A percentile compares a stretch with the other conserved stretches of the same genome.
phyloP scores from a whole-genome alignment of 768 basidiomycete species.

The Russula sp. region DNA sequence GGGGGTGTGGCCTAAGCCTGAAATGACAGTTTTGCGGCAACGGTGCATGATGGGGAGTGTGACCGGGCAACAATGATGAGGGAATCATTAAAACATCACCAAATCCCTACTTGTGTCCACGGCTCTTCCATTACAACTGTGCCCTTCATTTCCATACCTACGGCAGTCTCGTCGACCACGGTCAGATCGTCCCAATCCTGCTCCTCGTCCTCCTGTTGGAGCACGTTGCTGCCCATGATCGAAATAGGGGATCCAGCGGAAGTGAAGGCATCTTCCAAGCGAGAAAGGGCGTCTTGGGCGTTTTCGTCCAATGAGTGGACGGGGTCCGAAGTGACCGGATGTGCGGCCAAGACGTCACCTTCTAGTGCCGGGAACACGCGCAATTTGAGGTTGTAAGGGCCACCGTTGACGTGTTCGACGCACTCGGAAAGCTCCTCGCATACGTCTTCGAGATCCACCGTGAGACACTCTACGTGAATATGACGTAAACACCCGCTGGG shows the following conservation, averaged over 20 bases:
- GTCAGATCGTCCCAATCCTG: conserved; percentile 28
- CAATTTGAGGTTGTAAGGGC: conserved; percentile 24
- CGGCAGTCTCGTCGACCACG: conserved; percentile 23
- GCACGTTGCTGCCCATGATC: conserved; percentile 13
- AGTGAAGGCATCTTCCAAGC: conserved; percentile 25
- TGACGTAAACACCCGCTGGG: conserved; percentile 16
- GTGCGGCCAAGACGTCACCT: conserved; percentile 18
- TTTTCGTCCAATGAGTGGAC: conserved; percentile 10
- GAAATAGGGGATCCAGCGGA: conserved; percentile 27
- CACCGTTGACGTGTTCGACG: conserved; percentile 28
- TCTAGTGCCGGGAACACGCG: conserved; percentile 26
- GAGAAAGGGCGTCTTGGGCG: conserved; percentile 23
- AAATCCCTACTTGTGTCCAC: conserved; percentile 15
- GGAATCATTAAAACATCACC: conserved; percentile 8
- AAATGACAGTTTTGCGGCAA: not conserved
- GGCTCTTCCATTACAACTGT: conserved; percentile 10
- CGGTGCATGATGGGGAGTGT: not conserved
- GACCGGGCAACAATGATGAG: not conserved
- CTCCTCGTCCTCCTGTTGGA: conserved; percentile 21
- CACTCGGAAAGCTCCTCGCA: conserved; percentile 28
- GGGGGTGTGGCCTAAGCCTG: conserved; percentile 1
- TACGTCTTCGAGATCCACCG: conserved; percentile 29
- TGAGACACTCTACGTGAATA: conserved; percentile 28
- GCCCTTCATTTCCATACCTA: conserved; percentile 15
- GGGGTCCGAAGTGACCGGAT: conserved; percentile 22